Conservation (phyloP, 179 eudicot species). For the Spinacia oleracea region DNA sequence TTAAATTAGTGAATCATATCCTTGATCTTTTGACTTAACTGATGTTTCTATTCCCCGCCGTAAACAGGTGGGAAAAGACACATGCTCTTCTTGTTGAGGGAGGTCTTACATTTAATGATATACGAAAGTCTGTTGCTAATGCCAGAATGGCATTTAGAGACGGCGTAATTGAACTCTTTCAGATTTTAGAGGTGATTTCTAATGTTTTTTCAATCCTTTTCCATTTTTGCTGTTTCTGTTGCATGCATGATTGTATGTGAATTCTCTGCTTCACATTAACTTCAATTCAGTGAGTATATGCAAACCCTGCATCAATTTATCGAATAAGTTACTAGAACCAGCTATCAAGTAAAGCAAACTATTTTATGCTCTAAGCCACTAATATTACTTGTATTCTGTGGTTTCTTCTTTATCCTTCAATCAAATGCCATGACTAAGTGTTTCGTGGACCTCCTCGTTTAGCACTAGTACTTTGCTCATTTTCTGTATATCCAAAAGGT, state of each 20-base stretch:
- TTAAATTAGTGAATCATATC: not conserved
- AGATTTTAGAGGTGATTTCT: constrained; percentile 66
- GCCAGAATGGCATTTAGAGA: constrained; percentile 78
- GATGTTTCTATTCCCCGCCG: constrained; percentile 5
- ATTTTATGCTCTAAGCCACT: not conserved
- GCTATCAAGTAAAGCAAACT: not conserved
- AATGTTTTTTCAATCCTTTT: constrained; percentile 5
- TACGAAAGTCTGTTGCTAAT: constrained; percentile 66
- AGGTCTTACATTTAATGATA: constrained; percentile 75
- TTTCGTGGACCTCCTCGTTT: not conserved
- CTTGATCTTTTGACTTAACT: not conserved
- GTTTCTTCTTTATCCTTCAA: not conserved
- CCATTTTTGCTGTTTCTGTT: not conserved
- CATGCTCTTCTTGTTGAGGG: constrained; percentile 91
- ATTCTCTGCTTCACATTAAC: not conserved
- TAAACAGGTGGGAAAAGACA: constrained; percentile 84
- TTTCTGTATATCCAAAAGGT: not conserved
- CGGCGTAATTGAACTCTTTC: constrained; percentile 77
- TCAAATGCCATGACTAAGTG: not conserved
- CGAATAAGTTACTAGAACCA: not conserved
- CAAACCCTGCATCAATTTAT: not conserved
- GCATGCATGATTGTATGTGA: not conserved
- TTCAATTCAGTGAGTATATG: not conserved
- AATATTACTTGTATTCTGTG: not conserved
- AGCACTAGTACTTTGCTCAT: not conserved